A percentile compares a stretch with the other conserved stretches of the same genome.
Evolutionary conservation across 163 green algal species (phyloP).

Genomic region (Dunaliella salina): DNA sequence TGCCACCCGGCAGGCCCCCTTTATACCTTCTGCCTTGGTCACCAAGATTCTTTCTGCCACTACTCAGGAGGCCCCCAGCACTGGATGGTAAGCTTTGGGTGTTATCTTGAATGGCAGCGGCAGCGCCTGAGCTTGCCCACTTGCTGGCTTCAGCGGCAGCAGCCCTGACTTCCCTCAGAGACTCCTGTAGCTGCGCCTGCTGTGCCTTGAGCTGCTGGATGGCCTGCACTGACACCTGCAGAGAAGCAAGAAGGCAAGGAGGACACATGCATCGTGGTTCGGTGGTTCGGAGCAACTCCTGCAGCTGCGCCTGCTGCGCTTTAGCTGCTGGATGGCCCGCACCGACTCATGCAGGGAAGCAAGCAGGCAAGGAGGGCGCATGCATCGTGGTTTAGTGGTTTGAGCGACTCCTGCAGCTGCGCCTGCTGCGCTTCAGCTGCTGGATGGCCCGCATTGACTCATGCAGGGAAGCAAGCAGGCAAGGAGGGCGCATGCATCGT

Average conservation of each 20-base stretch:
- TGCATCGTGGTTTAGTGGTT: no score
- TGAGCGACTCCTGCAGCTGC: background rate
- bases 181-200: background rate
- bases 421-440: background rate
- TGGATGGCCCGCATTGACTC: background rate
- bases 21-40: no score
- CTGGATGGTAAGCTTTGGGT: no score
- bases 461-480: background rate
- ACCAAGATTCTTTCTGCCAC: no score
- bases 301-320: background rate
- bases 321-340: background rate
- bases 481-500: no score
- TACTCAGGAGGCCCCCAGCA: no score
- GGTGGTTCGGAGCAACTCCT: background rate
- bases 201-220: background rate
- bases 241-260: no score
- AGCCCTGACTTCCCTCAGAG: background rate
- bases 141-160: background rate
- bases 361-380: no score
- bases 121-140: no score
- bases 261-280: no score
- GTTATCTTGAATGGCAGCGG: no score
- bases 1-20: no score
- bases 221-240: background rate
- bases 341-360: background rate